These are phyloP conservation scores for Platanthera zijinensis DNA, from an alignment of 106 monocot genomes.

Conservation along the genomic window DNA sequence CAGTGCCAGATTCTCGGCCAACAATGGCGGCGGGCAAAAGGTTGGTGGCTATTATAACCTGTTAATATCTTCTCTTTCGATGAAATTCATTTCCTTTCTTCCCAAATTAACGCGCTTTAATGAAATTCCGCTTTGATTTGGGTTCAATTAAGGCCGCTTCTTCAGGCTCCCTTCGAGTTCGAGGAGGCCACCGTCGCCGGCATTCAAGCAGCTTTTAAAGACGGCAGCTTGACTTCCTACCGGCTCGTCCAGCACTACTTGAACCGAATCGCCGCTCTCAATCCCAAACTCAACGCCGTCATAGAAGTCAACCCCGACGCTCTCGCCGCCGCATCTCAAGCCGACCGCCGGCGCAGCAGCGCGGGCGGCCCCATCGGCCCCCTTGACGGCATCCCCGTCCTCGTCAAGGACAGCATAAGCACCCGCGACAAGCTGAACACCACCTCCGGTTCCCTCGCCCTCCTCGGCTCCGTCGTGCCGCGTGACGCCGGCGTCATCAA, in stretches of 20 bases:
- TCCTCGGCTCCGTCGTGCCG: not conserved
- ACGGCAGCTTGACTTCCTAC: constrained; percentile 22
- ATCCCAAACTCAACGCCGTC: constrained; percentile 37
- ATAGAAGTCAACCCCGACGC: constrained; percentile 54
- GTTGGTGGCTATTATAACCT: not conserved
- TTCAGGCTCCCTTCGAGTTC: too few relatives aligned
- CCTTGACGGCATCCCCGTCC: constrained; percentile 40
- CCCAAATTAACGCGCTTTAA: too few relatives aligned
- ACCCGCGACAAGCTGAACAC: constrained; percentile 31
- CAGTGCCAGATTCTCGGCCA: too few relatives aligned
- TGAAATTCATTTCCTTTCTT: too few relatives aligned
- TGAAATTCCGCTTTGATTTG: too few relatives aligned
- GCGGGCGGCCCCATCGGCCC: not conserved
- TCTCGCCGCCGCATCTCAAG: constrained; percentile 18
- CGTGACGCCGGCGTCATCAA: constrained; percentile 28
- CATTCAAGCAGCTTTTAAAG: constrained; percentile 32
- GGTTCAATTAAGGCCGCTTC: too few relatives aligned
- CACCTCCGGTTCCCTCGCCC: not conserved
- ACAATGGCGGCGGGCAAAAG: too few relatives aligned
- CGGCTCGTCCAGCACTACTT: constrained; percentile 32
- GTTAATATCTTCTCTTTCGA: too few relatives aligned
- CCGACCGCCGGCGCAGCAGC: constrained; percentile 22
- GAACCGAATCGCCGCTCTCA: constrained; percentile 14
- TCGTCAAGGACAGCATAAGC: constrained; percentile 54
- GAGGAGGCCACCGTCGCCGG: too few relatives aligned